Evolutionary conservation across 2,329 filamentous ascomycete species (phyloP), one percentile per base, ranked within the genome.

Genomic region (Trematosphaeria pertusa): DNA sequence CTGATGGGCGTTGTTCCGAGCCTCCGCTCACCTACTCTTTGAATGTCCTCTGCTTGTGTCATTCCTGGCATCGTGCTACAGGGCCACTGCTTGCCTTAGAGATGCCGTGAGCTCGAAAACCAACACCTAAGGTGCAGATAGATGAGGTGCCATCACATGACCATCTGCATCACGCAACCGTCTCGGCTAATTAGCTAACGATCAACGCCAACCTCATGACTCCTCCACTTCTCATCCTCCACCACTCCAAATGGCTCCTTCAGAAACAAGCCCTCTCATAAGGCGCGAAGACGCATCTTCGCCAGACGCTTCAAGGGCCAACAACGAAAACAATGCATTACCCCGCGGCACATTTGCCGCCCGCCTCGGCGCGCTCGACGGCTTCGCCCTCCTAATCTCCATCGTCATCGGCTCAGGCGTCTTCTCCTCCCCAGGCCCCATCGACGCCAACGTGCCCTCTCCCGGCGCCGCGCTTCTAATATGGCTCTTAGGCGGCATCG

Each of bases 341-440:
- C 52, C 56, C 6, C 58, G 45, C 22, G 59, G 59, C n/a, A 70
- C 64, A 2, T 72, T 72, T 43, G 67, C 69, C 5, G 58, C 59
- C 28, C 66, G 60, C 34, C 58, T 72, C 12, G 45, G 59, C 39
- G 62, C 69, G 4, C 37, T 65, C 2, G 65, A 71, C 33, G 69
- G 65, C 14, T 86, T 85, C 54, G 82, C 80, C 14, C 83, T 87
- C 37, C 75, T 86, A 42, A 80, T 86, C 56, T 82, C 80, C 67
- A 85, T 87, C 56, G 82, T 86, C 32, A 85, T 87, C 42, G 84
- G 84, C 17, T 84, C 82, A 32, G 84, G 84, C 37, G 78, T 87
- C 17, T 87, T 87, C 56, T 86, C 84, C 0, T 86, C 84, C 1
- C 84, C 84, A 0, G 83, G 83, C 0, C 77, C 82, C 3, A 81